phyloP scores from a whole-genome alignment of 345 rosid species.

The Hypericum androsaemum region DNA sequence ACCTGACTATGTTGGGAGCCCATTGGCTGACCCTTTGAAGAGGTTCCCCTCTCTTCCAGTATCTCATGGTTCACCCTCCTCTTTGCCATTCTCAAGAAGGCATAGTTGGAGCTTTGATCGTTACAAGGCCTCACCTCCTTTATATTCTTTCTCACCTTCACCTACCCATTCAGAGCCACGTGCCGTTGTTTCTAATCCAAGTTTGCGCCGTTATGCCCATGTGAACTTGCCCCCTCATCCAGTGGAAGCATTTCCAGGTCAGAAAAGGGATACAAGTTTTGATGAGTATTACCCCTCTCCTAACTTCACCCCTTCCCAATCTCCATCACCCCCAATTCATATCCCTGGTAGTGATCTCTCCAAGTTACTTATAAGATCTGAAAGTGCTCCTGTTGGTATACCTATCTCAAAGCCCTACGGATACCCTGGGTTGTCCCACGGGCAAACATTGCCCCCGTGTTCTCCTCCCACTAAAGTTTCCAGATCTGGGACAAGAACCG shows the following conservation, averaged over 20 bases:
- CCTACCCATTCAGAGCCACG: slow-evolving; percentile 66
- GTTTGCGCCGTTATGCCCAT: slow-evolving; percentile 30
- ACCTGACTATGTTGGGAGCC: slow-evolving; percentile 92
- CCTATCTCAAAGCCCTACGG: slow-evolving; percentile 32
- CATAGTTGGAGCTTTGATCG: slow-evolving; percentile 88
- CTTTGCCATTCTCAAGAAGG: slow-evolving; percentile 63
- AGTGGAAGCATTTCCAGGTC: slow-evolving; percentile 36
- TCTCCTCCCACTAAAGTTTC: slow-evolving; percentile 44
- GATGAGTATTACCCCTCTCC: slow-evolving; percentile 60
- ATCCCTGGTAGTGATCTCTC: slow-evolving; percentile 35
- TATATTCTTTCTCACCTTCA: slow-evolving; percentile 66
- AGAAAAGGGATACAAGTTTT: slow-evolving; percentile 34
- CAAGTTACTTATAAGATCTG: slow-evolving; percentile 43
- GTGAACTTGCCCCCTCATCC: slow-evolving; percentile 50
- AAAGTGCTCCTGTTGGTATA: slow-evolving; percentile 80
- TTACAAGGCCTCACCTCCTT: slow-evolving; percentile 55
- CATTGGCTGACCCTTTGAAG: slow-evolving; percentile 78
- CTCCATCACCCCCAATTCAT: slow-evolving; percentile 59
- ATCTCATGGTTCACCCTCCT: slow-evolving; percentile 65
- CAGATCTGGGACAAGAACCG: slow-evolving; percentile 33
- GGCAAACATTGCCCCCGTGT: slow-evolving; percentile 39
- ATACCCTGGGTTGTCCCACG: slow-evolving; percentile 32
- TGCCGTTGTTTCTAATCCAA: slow-evolving; percentile 42
- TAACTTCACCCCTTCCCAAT: slow-evolving; percentile 52
- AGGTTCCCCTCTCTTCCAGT: slow-evolving; percentile 69